These are phyloP conservation scores for Neocatenulostroma microsporum DNA, from an alignment of 2,329 filamentous ascomycete genomes.

Conservation along the genomic window DNA sequence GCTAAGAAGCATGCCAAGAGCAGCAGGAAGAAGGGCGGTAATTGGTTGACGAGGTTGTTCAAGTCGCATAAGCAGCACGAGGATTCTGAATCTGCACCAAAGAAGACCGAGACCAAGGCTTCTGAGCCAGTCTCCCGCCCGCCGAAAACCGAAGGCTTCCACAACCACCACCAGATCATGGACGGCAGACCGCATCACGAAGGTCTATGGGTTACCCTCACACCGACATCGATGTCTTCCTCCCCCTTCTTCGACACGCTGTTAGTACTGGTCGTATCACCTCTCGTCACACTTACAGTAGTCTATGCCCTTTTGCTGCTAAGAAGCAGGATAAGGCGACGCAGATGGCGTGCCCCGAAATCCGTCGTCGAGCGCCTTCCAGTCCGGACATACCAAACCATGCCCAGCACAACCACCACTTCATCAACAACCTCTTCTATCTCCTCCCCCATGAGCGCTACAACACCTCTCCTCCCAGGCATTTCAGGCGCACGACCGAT, in stretches of 20 bases:
- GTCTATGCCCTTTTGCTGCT: slow-evolving; percentile 85
- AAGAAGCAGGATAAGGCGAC: slow-evolving; percentile 76
- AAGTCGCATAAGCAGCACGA: slow-evolving; percentile 4
- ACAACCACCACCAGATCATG: slow-evolving; percentile 9
- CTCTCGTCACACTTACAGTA: slow-evolving; percentile 81
- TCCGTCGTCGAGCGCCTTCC: slow-evolving; percentile 91
- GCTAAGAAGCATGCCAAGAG: slow-evolving; percentile 1
- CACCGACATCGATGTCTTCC: slow-evolving; percentile 75
- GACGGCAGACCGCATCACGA: slow-evolving; percentile 43
- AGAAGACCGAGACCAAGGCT: slow-evolving; percentile 2
- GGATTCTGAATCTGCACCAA: slow-evolving; percentile 5
- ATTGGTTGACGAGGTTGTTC: slow-evolving; percentile 10
- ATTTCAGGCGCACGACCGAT: slow-evolving; percentile 32
- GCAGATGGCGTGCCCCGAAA: slow-evolving; percentile 95
- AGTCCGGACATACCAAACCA: slow-evolving; percentile 88
- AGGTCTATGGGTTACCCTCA: slow-evolving; percentile 93
- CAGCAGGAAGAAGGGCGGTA: slow-evolving; percentile 4
- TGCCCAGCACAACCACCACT: slow-evolving; percentile 56
- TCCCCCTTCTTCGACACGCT: slow-evolving; percentile 95
- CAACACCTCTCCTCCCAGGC: slow-evolving; percentile 74
- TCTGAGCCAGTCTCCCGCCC: neutral
- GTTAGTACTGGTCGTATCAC: slow-evolving; percentile 91
- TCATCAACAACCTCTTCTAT: slow-evolving; percentile 23
- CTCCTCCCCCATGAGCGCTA: slow-evolving; percentile 35
- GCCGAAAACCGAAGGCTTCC: slow-evolving; percentile 3